Base-by-base conservation (phyloP, 345 rosid genomes). In the Combretum micranthum region DNA sequence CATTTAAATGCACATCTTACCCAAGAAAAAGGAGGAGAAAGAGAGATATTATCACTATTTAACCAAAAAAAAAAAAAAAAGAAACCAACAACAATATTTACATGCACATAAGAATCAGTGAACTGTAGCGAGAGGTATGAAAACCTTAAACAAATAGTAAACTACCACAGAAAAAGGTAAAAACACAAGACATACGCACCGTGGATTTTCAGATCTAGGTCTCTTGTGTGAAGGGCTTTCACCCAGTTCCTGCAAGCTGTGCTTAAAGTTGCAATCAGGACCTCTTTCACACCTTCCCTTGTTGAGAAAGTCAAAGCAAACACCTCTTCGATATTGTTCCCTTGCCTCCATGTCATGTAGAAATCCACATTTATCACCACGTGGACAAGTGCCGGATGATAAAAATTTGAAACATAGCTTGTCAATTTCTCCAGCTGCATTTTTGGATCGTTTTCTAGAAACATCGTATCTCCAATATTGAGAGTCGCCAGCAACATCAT, bases 391-490 rank as follows among this genome's bases (percentile, higher is more conserved):
- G 44, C 96, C 98, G 21, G 98, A 86, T 57, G 71, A 82, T 44
- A 92, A 68, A 75, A 75, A 92, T 71, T 92, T 92, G 60, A 88
- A 92, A 64, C 95, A 92, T 60, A 72, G 75, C 63, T 64, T 88
- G 64, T 78, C 83, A 26, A 81, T 80, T 15, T 70, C 83, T 23
- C 77, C 84, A 63, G 62, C 70, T 64, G 82, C 96, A 73, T 73
- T 63, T 72, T 70, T 92, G 67, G 81, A 84, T 39, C 90, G 81
- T 76, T 92, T 92, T 52, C 72, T 75, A 19, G 93, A 64, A 57
- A 86, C 88, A 75, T 92, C 95, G 20, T 86, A 92, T 75, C 98
- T 88, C 98, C 96, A 88, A 57, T 82, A 88, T 56, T 88, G 98
- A 45, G 86, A 72, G 66, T 92, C 96, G 20, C 80, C 58, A 59